Evolutionary conservation across 2,329 filamentous ascomycete genomes (phyloP).

Genomic region (Exophiala mesophila): DNA sequence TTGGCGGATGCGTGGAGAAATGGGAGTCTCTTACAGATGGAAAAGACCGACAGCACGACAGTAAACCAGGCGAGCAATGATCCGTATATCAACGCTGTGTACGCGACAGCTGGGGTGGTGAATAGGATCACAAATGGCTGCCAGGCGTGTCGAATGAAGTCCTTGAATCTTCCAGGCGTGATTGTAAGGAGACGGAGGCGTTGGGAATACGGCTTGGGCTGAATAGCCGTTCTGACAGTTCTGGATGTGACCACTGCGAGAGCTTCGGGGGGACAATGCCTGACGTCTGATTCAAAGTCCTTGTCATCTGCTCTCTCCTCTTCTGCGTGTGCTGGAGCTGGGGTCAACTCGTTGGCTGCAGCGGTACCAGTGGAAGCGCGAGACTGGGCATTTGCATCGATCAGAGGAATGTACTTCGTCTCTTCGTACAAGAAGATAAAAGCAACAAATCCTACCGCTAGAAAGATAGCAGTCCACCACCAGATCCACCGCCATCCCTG

Average conservation of each 20-base stretch:
- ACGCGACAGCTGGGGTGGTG: slow-evolving; percentile 33
- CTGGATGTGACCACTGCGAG: too few relatives aligned
- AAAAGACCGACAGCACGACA: slow-evolving; percentile 27
- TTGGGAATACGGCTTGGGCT: slow-evolving; percentile 28
- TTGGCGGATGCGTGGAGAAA: too few relatives aligned
- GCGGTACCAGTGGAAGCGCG: neutral
- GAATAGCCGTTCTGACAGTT: slow-evolving; percentile 26
- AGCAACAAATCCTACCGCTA: slow-evolving; percentile 29
- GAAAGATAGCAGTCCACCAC: slow-evolving; percentile 32
- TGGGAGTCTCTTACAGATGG: too few relatives aligned
- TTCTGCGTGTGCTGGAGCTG: neutral
- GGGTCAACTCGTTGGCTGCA: neutral
- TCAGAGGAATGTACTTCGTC: slow-evolving; percentile 29
- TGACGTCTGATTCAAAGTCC: too few relatives aligned
- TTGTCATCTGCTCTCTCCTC: slow-evolving; percentile 10
- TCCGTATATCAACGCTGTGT: slow-evolving; percentile 38
- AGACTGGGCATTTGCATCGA: neutral
- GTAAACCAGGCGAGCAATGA: slow-evolving; percentile 34
- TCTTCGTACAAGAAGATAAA: slow-evolving; percentile 36
- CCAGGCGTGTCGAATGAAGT: too few relatives aligned
- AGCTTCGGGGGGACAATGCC: too few relatives aligned
- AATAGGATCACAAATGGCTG: slow-evolving; percentile 19
- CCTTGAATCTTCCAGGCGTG: slow-evolving; percentile 27
- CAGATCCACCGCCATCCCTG: slow-evolving; percentile 38
- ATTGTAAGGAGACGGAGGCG: slow-evolving; percentile 29